Evolutionary conservation across 192 early-diverging fungal genomes (phyloP).

Genomic region (Linnemannia hyalina): DNA sequence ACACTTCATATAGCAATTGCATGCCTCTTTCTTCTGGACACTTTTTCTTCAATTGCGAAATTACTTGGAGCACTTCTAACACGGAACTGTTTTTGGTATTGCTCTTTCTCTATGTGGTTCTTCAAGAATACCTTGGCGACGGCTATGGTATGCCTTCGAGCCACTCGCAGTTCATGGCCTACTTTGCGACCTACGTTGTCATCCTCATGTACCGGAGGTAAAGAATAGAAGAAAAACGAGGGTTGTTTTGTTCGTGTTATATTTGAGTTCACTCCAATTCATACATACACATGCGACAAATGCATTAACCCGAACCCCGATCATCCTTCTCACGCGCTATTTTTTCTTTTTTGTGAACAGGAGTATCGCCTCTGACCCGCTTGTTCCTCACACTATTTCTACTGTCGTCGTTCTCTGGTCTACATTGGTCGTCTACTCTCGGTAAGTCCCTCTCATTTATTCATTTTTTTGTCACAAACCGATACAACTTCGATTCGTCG

Average conservation of each 20-base stretch:
- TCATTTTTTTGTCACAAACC: background rate
- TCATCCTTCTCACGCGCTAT: background rate
- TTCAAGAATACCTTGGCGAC: constrained; percentile 71
- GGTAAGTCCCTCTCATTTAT: constrained; percentile 3
- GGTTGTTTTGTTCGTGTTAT: background rate
- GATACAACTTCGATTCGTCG: background rate
- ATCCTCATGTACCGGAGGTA: constrained; percentile 69
- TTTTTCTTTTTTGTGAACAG: background rate
- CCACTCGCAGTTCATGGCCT: constrained; percentile 86
- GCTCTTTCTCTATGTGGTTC: background rate
- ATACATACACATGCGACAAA: background rate
- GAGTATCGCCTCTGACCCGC: background rate
- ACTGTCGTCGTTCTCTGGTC: constrained; percentile 37
- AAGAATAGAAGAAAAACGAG: background rate
- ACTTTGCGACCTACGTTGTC: constrained; percentile 71
- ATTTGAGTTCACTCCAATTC: background rate
- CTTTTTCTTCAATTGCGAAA: background rate
- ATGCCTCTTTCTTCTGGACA: background rate
- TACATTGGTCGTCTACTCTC: constrained; percentile 62
- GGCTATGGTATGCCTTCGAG: constrained; percentile 91
- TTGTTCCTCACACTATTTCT: constrained; percentile 20
- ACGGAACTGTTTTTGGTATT: constrained; percentile 14
- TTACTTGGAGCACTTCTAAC: background rate
- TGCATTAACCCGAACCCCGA: background rate
- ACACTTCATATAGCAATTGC: background rate